These are phyloP conservation scores for Helenozyma rhizophorensis DNA, from an alignment of 805 yeast species.

Conservation along the genomic window DNA sequence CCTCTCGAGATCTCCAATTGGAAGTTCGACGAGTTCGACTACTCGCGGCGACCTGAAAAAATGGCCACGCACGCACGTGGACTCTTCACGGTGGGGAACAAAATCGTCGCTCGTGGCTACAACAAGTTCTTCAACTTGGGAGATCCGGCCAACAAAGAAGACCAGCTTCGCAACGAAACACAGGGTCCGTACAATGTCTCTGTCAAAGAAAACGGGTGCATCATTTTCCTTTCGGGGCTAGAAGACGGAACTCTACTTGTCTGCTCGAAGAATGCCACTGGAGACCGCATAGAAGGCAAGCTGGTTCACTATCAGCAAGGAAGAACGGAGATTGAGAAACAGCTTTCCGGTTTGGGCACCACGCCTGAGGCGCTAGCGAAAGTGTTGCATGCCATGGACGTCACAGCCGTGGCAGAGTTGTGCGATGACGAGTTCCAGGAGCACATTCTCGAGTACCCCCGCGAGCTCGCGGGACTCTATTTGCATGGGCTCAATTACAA, in stretches of 20 bases:
- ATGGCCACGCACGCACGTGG: slow-evolving; percentile 85
- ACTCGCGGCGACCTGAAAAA: slow-evolving; percentile 46
- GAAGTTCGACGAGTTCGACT: slow-evolving; percentile 92
- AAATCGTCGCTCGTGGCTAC: slow-evolving; percentile 80
- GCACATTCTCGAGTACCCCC: slow-evolving; percentile 74
- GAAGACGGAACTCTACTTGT: slow-evolving; percentile 74
- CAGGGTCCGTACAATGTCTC: slow-evolving; percentile 78
- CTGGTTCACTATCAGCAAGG: slow-evolving; percentile 75
- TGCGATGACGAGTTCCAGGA: slow-evolving; percentile 95
- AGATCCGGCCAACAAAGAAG: slow-evolving; percentile 56
- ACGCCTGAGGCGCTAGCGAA: slow-evolving; percentile 51
- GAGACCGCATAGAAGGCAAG: slow-evolving; percentile 29
- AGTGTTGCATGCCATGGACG: slow-evolving; percentile 43
- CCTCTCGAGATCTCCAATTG: slow-evolving; percentile 37
- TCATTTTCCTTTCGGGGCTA: slow-evolving; percentile 75
- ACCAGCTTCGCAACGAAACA: slow-evolving; percentile 30
- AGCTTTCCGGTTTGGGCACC: slow-evolving; percentile 41
- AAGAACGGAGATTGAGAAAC: slow-evolving; percentile 49
- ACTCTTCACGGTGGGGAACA: slow-evolving; percentile 51
- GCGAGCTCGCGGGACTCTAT: slow-evolving; percentile 73
- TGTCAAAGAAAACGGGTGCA: slow-evolving; percentile 91
- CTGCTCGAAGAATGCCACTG: slow-evolving; percentile 89
- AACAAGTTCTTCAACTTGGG: slow-evolving; percentile 87
- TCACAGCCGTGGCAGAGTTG: slow-evolving; percentile 87
- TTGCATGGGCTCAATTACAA: slow-evolving; percentile 85